Evolutionary conservation across 768 basidiomycete genomes (phyloP).

Genomic region (Tylopilus felleus): DNA sequence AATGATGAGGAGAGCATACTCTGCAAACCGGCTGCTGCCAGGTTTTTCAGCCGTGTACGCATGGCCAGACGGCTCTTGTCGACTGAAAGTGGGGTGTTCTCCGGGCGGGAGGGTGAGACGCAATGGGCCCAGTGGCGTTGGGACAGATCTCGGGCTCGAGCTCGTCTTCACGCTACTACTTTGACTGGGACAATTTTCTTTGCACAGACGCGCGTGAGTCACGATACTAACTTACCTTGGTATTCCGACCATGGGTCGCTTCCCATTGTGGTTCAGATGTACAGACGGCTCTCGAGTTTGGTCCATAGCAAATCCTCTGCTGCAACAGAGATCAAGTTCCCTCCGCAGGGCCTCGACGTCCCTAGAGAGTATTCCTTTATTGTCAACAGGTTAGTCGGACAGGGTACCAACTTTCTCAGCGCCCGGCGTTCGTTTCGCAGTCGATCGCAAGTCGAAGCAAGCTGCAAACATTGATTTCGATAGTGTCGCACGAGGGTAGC

Average conservation of each 20-base stretch:
- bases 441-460: conserved; percentile 31
- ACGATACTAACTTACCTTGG: conserved; percentile 37
- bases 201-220: not conserved
- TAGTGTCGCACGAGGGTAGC: conserved; percentile 64
- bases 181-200: conserved; percentile 16
- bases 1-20: conserved; percentile 35
- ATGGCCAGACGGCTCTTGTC: conserved; percentile 23
- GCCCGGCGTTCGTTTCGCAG: conserved; percentile 38
- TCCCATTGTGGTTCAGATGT: conserved; percentile 54
- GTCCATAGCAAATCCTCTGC: conserved; percentile 26
- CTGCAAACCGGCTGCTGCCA: conserved; percentile 46
- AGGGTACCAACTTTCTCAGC: conserved; percentile 49
- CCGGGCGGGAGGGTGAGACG: conserved; percentile 66
- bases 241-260: conserved; percentile 52
- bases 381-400: conserved; percentile 5
- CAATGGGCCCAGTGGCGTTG: conserved; percentile 55
- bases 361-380: conserved; percentile 32
- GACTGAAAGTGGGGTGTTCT: conserved; percentile 41
- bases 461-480: conserved; percentile 52
- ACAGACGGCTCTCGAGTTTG: conserved; percentile 35
- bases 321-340: conserved; percentile 51
- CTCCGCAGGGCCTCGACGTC: conserved; percentile 44
- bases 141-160: conserved; percentile 61
- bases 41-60: conserved; percentile 36
- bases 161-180: conserved; percentile 29